Evolutionary conservation across 78 protist species (phyloP).

Genomic region (Capsaspora owczarzaki): DNA sequence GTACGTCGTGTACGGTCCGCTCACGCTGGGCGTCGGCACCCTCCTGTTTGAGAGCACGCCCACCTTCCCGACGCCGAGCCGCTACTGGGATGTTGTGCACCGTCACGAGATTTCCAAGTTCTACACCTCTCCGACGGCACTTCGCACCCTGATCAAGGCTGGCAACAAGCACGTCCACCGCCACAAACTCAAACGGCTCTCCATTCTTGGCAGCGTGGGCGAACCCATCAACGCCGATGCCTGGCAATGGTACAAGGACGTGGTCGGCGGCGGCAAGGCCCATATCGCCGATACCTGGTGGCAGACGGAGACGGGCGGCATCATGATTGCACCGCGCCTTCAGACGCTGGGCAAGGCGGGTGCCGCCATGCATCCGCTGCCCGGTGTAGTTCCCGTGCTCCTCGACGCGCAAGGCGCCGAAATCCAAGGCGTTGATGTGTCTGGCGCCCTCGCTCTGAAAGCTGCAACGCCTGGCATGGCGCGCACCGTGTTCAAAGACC

Average conservation of each 20-base stretch:
- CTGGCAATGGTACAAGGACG: constrained; percentile 78
- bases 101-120: constrained; percentile 73
- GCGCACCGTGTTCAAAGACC: constrained; percentile 18
- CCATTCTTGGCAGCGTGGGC: constrained; percentile 37
- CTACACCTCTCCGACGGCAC: constrained; percentile 97
- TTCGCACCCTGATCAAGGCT: constrained; percentile 63
- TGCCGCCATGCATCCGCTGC: constrained; percentile 81
- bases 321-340: constrained; percentile 86
- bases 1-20: constrained; percentile 92
- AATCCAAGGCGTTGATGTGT: constrained; percentile 28
- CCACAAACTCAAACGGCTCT: constrained; percentile 22
- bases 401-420: constrained; percentile 47
- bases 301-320: constrained; percentile 97
- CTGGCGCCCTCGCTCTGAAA: constrained; percentile 50
- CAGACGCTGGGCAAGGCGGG: constrained; percentile 86
- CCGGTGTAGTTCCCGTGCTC: constrained; percentile 77
- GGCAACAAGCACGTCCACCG: constrained; percentile 42
- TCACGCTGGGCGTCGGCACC: constrained; percentile 78
- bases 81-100: constrained; percentile 73
- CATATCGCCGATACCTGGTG: constrained; percentile 94
- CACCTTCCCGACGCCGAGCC: constrained; percentile 62
- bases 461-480: constrained; percentile 18
- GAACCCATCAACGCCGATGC: constrained; percentile 84
- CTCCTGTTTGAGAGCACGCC: constrained; percentile 86
- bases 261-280: constrained; percentile 69